Percentiles rank a stretch among this genome's conserved stretches.
Conservation (phyloP, 2,329 filamentous ascomycete genomes). For the Ophiognomonia clavigignenti-juglandacearum region DNA sequence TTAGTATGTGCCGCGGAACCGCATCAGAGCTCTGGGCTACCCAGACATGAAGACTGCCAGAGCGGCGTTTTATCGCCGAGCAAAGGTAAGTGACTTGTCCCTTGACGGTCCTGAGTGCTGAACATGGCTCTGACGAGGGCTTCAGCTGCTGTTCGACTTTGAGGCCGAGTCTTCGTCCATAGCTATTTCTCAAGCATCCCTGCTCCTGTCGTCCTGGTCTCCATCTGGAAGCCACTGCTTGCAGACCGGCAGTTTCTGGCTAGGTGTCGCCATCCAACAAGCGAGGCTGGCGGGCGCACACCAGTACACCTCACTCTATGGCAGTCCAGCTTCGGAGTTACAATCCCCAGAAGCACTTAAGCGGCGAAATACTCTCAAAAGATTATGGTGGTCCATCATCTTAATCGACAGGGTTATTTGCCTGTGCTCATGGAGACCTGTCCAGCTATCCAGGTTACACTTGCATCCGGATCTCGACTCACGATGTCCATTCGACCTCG, state of each 20-base stretch:
- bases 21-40: slow-evolving; percentile 37
- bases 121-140: not conserved
- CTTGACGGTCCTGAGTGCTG: not conserved
- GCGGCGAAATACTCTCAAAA: slow-evolving; percentile 23
- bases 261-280: slow-evolving; percentile 44
- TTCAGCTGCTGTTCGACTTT: slow-evolving; percentile 37
- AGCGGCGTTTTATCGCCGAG: slow-evolving; percentile 37
- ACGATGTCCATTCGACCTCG: slow-evolving; percentile 32
- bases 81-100: slow-evolving; percentile 27
- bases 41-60: slow-evolving; percentile 37
- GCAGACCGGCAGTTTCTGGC: slow-evolving; percentile 36
- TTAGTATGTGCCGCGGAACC: slow-evolving; percentile 34
- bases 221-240: slow-evolving; percentile 22
- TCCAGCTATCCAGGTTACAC: slow-evolving; percentile 27
- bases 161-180: slow-evolving; percentile 38
- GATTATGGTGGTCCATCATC: slow-evolving; percentile 34
- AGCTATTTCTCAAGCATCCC: slow-evolving; percentile 34
- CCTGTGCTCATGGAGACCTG: slow-evolving; percentile 28
- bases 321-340: slow-evolving; percentile 24
- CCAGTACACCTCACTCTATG: slow-evolving; percentile 28
- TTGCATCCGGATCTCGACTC: slow-evolving; percentile 24
- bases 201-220: slow-evolving; percentile 40
- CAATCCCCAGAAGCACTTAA: slow-evolving; percentile 8
- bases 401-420: slow-evolving; percentile 31
- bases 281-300: slow-evolving; percentile 41